These are phyloP conservation scores for Boletus pseudo-olivaceus DNA, from an alignment of 768 basidiomycete species.

Conservation along the genomic window DNA sequence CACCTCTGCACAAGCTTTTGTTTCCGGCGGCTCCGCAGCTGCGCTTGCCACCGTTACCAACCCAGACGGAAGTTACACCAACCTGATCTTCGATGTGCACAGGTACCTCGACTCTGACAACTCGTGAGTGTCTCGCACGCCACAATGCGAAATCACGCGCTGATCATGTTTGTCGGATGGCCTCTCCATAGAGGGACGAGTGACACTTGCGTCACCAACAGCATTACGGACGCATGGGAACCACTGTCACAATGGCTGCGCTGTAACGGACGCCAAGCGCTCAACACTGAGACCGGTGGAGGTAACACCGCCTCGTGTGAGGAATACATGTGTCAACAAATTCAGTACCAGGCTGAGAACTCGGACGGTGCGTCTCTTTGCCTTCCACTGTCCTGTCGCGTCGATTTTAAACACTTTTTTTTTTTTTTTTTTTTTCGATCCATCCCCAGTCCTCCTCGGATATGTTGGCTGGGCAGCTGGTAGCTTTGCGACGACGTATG, in stretches of 20 bases:
- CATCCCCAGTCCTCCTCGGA: conserved; percentile 7
- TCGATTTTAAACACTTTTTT: neutral
- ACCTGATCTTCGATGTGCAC: conserved; percentile 13
- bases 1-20: conserved; percentile 4
- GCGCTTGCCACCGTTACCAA: conserved; percentile 6
- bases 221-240: conserved; percentile 32
- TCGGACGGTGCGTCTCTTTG: conserved; percentile 7
- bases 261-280: conserved; percentile 39
- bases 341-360: conserved; percentile 9
- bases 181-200: neutral
- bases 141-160: neutral
- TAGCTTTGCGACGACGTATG: conserved; percentile 1
- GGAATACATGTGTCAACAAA: conserved; percentile 22
- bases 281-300: conserved; percentile 58
- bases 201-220: conserved; percentile 3
- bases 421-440: no score
- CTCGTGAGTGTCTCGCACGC: conserved; percentile 1
- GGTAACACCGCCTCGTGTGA: conserved; percentile 47
- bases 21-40: conserved; percentile 8
- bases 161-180: neutral
- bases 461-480: conserved; percentile 13
- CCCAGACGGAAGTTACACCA: conserved; percentile 6
- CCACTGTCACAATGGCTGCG: conserved; percentile 27
- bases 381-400: neutral
- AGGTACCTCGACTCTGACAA: conserved; percentile 13